Base-by-base conservation (phyloP, 768 basidiomycete species). In the Leccinum truebloodii region DNA sequence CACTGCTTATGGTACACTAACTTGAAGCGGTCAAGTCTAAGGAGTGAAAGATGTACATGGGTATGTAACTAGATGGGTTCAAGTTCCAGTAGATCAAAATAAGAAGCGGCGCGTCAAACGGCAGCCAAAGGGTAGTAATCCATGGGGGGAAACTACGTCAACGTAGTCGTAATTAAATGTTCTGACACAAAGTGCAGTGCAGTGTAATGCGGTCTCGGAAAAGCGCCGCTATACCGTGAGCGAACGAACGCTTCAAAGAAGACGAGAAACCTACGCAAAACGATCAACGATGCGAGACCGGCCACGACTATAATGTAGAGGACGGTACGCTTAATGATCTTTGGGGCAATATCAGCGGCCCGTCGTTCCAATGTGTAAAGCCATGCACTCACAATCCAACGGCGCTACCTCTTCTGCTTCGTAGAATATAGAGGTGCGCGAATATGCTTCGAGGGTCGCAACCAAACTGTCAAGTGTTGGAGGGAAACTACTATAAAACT, bases 391-490 rank as follows among this genome's bases (percentile, higher is more conserved):
- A 89, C 90, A 69, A 96, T 96, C 90, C 92, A 94, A 67, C 95
- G 80, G 59, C 95, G 83, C 72, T 94, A 92, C 65, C 90, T 82
- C 79, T 94, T 92, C 77, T 95, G 94, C 77, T 95, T 95, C 57
- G 91, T 92, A 13, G 92, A 94, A 82, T 94, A 98, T 59, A 98
- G 80, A 12, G 95, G 94, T 22, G 95, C 81, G 39, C 94, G 89
- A 62, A 96, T 96, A 75, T 95, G 94, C 77, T 94, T 94, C 52
- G 92, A 94, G 3, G 94, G 94, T 49, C 92, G 89, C 52, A 98
- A 82, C 95, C 97, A 98, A 81, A 98, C 91, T 94, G 59, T 10
- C 16, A 44, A 65, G 9, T 64, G 20, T 60, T 12, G 67, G 60
- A 35, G 3, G 20, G 32, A 54, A 22, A n/a, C n/a, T n/a, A 59